phyloP scores from a whole-genome alignment of 139 green algal species.

The Tetradesmus lagerheimii region DNA sequence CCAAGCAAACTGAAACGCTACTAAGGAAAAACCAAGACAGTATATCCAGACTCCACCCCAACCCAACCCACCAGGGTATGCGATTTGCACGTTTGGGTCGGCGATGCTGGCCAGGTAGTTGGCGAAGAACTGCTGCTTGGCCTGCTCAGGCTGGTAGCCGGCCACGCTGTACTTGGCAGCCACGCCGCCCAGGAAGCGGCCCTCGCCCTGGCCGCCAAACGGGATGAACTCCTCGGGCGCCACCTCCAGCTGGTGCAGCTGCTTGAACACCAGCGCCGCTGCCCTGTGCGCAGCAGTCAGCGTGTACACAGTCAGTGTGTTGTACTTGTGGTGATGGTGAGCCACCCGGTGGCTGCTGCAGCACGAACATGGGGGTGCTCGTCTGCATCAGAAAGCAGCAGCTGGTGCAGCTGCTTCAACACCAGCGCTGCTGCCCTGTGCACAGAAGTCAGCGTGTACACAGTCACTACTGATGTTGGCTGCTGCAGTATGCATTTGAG shows the following conservation, averaged over 20 bases:
- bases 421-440: conserved; percentile 58
- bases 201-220: conserved; percentile 70
- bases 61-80: conserved; percentile 29
- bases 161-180: conserved; percentile 57
- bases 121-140: conserved; percentile 77
- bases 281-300: conserved; percentile 39
- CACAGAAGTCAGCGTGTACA: not conserved
- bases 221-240: conserved; percentile 72
- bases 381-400: no score
- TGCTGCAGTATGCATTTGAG: no score
- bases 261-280: conserved; percentile 57
- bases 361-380: no score
- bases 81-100: not conserved
- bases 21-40: no score
- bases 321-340: no score
- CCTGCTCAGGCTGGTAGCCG: conserved; percentile 55
- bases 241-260: conserved; percentile 69
- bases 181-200: conserved; percentile 68
- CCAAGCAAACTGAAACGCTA: no score
- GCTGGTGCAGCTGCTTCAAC: conserved; percentile 65
- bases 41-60: not conserved
- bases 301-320: no score
- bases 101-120: conserved; percentile 68
- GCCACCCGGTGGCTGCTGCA: no score
- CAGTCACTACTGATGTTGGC: no score